Evolutionary conservation across 129 eudicot genomes (phyloP).

Genomic region (Smallanthus sonchifolius): DNA sequence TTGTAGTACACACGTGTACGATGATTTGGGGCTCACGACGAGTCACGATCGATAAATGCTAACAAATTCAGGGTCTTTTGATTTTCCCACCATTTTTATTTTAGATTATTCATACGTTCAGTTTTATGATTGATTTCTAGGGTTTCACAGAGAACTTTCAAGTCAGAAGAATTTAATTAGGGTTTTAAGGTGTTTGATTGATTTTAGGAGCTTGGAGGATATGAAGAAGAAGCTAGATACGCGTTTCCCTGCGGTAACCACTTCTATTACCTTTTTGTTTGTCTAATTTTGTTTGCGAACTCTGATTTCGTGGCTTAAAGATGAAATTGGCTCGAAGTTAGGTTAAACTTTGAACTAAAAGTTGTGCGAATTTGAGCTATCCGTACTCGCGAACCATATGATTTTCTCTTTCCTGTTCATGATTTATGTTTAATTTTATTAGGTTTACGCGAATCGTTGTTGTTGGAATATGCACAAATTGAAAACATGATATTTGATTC

Average conservation of each 20-base stretch:
- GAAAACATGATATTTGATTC: background rate
- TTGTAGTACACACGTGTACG: slow-evolving; percentile 1
- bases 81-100: background rate
- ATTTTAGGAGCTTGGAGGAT: slow-evolving; percentile 16
- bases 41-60: background rate
- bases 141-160: slow-evolving; percentile 28
- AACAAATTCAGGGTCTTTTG: background rate
- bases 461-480: background rate
- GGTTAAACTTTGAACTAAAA: background rate
- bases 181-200: slow-evolving; percentile 6
- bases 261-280: background rate
- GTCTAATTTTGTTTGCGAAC: too few species aligned
- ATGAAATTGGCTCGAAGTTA: too few species aligned
- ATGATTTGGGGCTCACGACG: slow-evolving; percentile 4
- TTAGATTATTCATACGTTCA: too few species aligned
- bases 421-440: background rate
- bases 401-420: background rate
- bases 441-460: background rate
- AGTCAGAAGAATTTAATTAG: slow-evolving; percentile 19
- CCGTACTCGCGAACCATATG: background rate
- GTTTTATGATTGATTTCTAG: slow-evolving; percentile 14
- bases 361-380: too few species aligned
- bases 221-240: slow-evolving; percentile 83
- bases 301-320: too few species aligned
- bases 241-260: slow-evolving; percentile 67